Conservation (phyloP, 352 stramenopile species). For the Phytopythium cucurbitacearum region DNA sequence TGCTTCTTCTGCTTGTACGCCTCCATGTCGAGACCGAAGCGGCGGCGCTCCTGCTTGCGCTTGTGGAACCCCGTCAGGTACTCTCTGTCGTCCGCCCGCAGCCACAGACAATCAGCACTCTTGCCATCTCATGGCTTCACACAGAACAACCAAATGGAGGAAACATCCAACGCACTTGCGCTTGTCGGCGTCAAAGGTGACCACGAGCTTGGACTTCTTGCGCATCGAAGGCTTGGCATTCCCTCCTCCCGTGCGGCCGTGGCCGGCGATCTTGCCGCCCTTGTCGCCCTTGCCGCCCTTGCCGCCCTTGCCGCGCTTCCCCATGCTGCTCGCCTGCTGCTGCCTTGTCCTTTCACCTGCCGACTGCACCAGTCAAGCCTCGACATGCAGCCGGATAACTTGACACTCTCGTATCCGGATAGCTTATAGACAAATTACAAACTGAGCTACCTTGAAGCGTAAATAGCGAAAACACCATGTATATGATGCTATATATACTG, state of each 20-base stretch:
- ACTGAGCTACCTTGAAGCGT: no score
- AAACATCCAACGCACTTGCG: slow-evolving; percentile 47
- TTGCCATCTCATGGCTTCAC: not conserved
- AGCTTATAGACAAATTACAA: no score
- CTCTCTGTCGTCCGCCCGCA: slow-evolving; percentile 30
- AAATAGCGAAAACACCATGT: not conserved
- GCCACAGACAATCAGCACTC: not conserved
- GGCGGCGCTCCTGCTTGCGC: slow-evolving; percentile 81
- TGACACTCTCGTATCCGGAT: no score
- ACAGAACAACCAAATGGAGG: not conserved
- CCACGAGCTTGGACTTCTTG: slow-evolving; percentile 86
- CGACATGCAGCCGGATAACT: no score
- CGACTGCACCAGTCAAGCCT: no score
- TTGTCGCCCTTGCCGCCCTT: slow-evolving; percentile 28
- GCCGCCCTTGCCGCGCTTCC: slow-evolving; percentile 14
- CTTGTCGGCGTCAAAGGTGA: slow-evolving; percentile 86
- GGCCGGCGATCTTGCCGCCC: slow-evolving; percentile 15
- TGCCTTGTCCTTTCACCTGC: not conserved
- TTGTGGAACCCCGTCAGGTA: slow-evolving; percentile 87
- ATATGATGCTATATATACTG: not conserved
- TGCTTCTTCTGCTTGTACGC: slow-evolving; percentile 87
- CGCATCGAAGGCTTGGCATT: slow-evolving; percentile 32
- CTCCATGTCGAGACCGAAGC: slow-evolving; percentile 87
- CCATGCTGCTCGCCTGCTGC: not conserved
- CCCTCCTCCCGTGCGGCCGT: slow-evolving; percentile 16